A percentile compares a stretch with the other conserved stretches of the same genome.
phyloP scores from a whole-genome alignment of 2,329 filamentous ascomycete species.

The Sarocladium strictum region DNA sequence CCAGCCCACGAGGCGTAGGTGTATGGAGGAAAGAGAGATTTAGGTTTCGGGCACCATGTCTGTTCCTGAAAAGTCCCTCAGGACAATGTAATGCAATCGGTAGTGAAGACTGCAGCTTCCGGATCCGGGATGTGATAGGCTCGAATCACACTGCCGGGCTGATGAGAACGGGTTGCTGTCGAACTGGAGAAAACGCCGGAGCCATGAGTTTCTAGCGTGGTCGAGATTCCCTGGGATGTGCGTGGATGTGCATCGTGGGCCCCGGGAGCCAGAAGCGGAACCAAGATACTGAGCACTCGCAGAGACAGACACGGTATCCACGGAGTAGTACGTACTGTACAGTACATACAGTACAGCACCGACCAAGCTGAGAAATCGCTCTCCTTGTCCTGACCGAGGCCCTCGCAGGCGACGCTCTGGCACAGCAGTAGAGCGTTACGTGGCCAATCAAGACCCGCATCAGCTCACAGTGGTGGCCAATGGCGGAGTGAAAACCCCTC shows the following conservation, averaged over 20 bases:
- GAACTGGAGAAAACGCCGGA: not conserved
- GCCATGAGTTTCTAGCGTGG: not conserved
- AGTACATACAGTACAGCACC: too few relatives aligned
- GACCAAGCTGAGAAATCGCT: not conserved
- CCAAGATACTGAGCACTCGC: not conserved
- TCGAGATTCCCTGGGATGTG: not conserved
- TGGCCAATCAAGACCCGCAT: too few relatives aligned
- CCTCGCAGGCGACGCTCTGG: too few relatives aligned
- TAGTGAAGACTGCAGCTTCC: not conserved
- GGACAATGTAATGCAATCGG: too few relatives aligned
- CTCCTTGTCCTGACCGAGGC: not conserved
- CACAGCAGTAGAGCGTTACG: too few relatives aligned
- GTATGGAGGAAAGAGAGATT: too few relatives aligned
- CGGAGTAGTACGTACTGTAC: too few relatives aligned
- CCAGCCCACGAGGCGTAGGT: not conserved
- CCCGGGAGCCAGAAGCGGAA: not conserved
- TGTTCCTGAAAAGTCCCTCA: slow-evolving; percentile 4
- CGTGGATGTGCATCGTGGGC: not conserved
- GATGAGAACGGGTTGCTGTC: not conserved
- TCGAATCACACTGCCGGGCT: not conserved
- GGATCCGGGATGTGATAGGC: not conserved
- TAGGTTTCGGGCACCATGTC: slow-evolving; percentile 5
- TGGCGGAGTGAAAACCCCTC: not conserved
- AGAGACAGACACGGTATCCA: not conserved
- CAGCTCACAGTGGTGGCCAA: too few relatives aligned